Conservation (phyloP, 306 rosid genomes). For the Castanea sativa region DNA sequence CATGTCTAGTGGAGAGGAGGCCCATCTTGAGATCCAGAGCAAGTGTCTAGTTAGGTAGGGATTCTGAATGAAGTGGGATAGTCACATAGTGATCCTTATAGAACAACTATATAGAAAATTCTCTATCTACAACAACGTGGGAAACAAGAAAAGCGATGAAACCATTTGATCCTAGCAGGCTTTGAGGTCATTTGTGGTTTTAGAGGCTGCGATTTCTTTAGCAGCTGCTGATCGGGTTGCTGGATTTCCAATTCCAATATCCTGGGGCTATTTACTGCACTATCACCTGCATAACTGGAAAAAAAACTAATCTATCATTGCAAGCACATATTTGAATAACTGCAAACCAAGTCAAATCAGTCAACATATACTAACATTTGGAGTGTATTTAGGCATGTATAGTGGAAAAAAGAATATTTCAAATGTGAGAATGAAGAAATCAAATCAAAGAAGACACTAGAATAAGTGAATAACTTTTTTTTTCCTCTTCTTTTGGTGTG, state of each 20-base stretch:
- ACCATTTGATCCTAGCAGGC: slow-evolving; percentile 16
- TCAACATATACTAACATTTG: too few relatives aligned
- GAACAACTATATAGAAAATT: neutral
- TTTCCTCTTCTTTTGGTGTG: neutral
- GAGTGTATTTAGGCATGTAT: too few relatives aligned
- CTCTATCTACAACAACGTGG: slow-evolving; percentile 28
- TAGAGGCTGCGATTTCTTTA: neutral
- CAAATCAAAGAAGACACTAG: neutral
- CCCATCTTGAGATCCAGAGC: neutral
- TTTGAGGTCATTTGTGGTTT: slow-evolving; percentile 4
- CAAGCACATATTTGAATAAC: neutral
- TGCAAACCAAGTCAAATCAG: neutral
- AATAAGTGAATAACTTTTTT: too few relatives aligned
- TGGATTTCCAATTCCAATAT: slow-evolving; percentile 25
- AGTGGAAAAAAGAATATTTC: too few relatives aligned
- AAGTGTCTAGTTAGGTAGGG: too few relatives aligned
- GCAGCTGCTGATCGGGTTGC: neutral
- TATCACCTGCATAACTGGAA: slow-evolving; percentile 44
- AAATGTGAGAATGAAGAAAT: neutral
- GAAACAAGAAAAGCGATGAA: slow-evolving; percentile 29
- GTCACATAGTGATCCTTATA: neutral
- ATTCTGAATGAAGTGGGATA: neutral
- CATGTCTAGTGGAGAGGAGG: neutral
- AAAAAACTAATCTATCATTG: neutral
- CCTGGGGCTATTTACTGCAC: slow-evolving; percentile 30